phyloP scores from a whole-genome alignment of 1,284 basidiomycete species.

The Malassezia brasiliensis region DNA sequence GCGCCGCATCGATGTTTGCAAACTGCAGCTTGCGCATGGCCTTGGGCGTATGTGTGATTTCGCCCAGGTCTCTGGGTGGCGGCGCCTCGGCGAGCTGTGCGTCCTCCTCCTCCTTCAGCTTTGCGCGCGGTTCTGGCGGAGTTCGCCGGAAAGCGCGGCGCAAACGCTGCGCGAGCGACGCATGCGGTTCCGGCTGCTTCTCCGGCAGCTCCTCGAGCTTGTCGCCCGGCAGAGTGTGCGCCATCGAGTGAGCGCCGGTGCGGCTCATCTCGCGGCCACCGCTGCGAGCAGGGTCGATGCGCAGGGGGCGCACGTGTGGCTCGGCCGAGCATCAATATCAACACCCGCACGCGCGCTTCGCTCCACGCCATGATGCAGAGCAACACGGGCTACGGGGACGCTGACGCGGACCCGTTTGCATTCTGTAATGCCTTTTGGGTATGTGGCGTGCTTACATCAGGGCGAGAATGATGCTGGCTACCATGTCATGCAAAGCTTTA shows the following conservation, averaged over 20 bases:
- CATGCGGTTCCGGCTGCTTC: background rate
- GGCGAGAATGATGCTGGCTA: slow-evolving; percentile 63
- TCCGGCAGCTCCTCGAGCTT: background rate
- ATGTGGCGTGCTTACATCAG: slow-evolving; percentile 14
- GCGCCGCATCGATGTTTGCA: slow-evolving; percentile 30
- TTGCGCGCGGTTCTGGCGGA: too few relatives aligned
- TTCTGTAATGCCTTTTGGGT: slow-evolving; percentile 96
- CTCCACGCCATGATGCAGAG: slow-evolving; percentile 4
- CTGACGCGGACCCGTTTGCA: slow-evolving; percentile 50
- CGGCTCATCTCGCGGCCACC: slow-evolving; percentile 1
- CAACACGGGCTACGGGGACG: slow-evolving; percentile 7
- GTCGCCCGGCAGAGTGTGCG: background rate
- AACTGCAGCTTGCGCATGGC: slow-evolving; percentile 27
- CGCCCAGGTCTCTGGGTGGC: too few relatives aligned
- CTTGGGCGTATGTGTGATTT: slow-evolving; percentile 11
- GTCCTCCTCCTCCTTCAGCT: too few relatives aligned
- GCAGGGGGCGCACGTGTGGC: background rate
- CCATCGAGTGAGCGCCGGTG: background rate
- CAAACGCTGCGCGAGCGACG: background rate
- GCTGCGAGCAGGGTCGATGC: background rate
- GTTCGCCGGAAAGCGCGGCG: too few relatives aligned
- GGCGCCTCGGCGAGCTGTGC: too few relatives aligned
- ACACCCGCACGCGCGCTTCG: background rate
- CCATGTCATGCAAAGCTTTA: slow-evolving; percentile 75
- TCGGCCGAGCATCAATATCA: background rate